Evolutionary conservation across 345 rosid genomes (phyloP), one percentile per base, ranked within the genome.

Genomic region (Iberis pinnata): DNA sequence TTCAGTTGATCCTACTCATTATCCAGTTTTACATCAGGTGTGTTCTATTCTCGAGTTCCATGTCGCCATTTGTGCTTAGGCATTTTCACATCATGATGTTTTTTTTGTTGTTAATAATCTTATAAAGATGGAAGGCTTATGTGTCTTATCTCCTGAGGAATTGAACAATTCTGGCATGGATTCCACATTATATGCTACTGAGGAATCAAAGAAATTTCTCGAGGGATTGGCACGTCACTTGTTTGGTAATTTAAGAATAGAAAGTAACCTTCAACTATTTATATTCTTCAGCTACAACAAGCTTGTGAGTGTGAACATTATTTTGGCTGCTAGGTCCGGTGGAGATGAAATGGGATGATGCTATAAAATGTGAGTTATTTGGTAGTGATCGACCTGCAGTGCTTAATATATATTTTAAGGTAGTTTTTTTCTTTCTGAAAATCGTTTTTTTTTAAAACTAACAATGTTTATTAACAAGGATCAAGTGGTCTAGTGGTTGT

Each of bases 11-110:
- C 72, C 95, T 56, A 87, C 98, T 49, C 98, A 92, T 63, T 92
- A 85, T 67, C 98, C 98, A 17, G 96, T 88, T 49, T 92, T 92
- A 61, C 98, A 92, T 69, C 96, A 85, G 96, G 96, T 92, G n/a
- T 22, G 72, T 59, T 29, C n/a, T 43, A 31, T 56, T 31, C 61
- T 39, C 8, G 24, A 46, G 24, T 18, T 55, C 57, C 4, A 22
- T 3, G 25, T 22, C 25, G 25, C 49, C 15, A n/a, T 38, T 32
- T 43, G 5, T 50, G 11, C 43, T 31, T 59, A 51, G 36, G 44
- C 18, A n/a, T n/a, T n/a, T 43, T 4, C 4, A 52, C n/a, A 1
- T 36, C 9, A 27, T 29, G 33, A 38, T 53, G 24, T 4, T 36
- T 10, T n/a, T 14, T 12, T 16, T 13, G 0, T 19, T 60, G 2